Base-by-base conservation (phyloP, 257 asterid genomes). In the Jacaranda mimosifolia region DNA sequence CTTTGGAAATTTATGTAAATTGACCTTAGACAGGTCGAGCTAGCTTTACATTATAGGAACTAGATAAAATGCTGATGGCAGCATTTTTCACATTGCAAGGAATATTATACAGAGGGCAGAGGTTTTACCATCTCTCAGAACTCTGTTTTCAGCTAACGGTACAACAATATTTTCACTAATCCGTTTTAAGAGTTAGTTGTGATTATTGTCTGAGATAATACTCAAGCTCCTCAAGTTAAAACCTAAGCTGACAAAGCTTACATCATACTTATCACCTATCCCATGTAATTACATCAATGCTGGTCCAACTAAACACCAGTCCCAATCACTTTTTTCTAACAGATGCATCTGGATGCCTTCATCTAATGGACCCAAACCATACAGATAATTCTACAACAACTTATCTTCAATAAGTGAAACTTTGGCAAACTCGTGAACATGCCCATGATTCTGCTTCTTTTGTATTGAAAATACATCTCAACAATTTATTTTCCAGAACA, bases 291-390 rank as follows among this genome's bases (percentile, higher is more conserved):
- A 43, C n/a, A 19, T 17, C 6, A 40, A n/a, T 21, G 43, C 8
- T 15, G 43, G 7, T 78, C 35, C 69, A 72, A 15, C 75, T 51
- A 45, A 51, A 53, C 52, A 62, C 35, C 15, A 52, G 66, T 72
- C 73, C 55, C 11, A 39, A 52, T 63, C 57, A 63, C 51, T 63
- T 51, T 38, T 26, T 78, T 48, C 79, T 60, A 36, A 60, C 38
- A 60, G 73, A 75, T 26, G 35, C 43, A 75, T 75, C 65, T 14
- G 65, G 63, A 70, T 52, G 66, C 49, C 72, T 58, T 46, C 48
- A 59, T 71, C 63, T 51, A 65, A 51, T 42, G 60, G 10, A 9
- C 66, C 18, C 70, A 32, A 76, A 18, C 75, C 17, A 64, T 36
- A 64, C 14, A 21, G 60, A 75, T 63, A 69, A 32, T 18, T 77